Evolutionary conservation across 345 rosid species (phyloP).

Genomic region (Pseudoturritis turrita): DNA sequence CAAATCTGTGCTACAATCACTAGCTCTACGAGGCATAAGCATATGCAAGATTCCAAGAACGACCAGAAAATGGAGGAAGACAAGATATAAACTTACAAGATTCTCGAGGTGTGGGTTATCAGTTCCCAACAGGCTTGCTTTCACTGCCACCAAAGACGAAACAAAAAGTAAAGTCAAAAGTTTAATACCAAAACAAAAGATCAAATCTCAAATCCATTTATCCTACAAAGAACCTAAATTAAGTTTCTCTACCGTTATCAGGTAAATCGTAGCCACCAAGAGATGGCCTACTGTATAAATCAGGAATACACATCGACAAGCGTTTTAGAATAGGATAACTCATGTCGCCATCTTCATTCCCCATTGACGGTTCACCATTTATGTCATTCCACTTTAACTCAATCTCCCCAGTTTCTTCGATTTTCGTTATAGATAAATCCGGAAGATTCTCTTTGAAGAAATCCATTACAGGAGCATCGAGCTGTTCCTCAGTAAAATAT

Average conservation of each 20-base stretch:
- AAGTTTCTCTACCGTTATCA: slow-evolving; percentile 35
- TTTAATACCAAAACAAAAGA: not conserved
- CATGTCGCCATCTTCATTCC: slow-evolving; percentile 34
- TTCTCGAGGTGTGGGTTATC: slow-evolving; percentile 41
- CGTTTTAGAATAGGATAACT: slow-evolving; percentile 49
- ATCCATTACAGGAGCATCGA: slow-evolving; percentile 43
- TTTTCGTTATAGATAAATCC: slow-evolving; percentile 37
- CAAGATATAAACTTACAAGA: slow-evolving; percentile 43
- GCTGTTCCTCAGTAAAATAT: slow-evolving; percentile 48
- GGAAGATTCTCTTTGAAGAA: slow-evolving; percentile 68
- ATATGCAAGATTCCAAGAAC: not conserved
- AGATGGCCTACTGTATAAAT: slow-evolving; percentile 33
- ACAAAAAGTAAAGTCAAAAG: slow-evolving; percentile 3
- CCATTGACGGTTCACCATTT: slow-evolving; percentile 29
- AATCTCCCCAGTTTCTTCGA: slow-evolving; percentile 46
- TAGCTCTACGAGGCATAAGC: not conserved
- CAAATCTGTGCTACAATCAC: not conserved
- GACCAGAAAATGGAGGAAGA: not conserved
- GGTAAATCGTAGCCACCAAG: slow-evolving; percentile 53
- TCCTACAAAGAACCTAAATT: not conserved
- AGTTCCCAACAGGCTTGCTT: slow-evolving; percentile 38
- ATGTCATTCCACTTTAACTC: slow-evolving; percentile 47
- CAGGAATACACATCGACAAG: slow-evolving; percentile 52
- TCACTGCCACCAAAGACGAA: slow-evolving; percentile 44
- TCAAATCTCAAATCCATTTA: not conserved